phyloP scores from a whole-genome alignment of 306 rosid species.

The Echinosophora koreensis region DNA sequence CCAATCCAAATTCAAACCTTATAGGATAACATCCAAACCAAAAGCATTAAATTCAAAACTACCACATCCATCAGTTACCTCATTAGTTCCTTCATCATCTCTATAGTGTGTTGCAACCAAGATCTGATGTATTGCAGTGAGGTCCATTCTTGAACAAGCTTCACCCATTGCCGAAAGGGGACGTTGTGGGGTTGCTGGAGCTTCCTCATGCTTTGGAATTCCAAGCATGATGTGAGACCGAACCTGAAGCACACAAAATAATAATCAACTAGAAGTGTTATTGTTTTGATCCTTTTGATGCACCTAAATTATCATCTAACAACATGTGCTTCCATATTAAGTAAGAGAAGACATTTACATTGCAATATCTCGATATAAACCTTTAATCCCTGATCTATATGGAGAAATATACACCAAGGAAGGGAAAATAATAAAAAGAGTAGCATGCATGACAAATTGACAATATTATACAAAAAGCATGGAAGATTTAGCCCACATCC shows the following conservation, averaged over 20 bases:
- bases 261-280: conserved; percentile 30
- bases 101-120: conserved; percentile 85
- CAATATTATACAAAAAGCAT: conserved; percentile 24
- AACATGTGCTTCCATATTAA: conserved; percentile 27
- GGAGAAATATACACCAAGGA: conserved; percentile 2
- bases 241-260: conserved; percentile 62
- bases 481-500: conserved; percentile 29
- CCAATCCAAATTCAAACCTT: conserved; percentile 51
- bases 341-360: conserved; percentile 22
- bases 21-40: conserved; percentile 40
- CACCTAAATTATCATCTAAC: conserved; percentile 41
- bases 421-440: neutral
- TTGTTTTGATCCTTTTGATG: conserved; percentile 33
- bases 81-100: conserved; percentile 97
- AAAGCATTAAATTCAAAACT: conserved; percentile 31
- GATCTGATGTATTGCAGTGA: conserved; percentile 98
- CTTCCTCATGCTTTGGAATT: conserved; percentile 82
- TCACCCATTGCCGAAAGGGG: conserved; percentile 99
- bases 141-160: conserved; percentile 98
- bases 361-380: conserved; percentile 18
- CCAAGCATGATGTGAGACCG: conserved; percentile 90
- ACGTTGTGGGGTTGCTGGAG: conserved; percentile 88
- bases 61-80: conserved; percentile 61
- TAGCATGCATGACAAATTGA: conserved; percentile 30
- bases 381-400: conserved; percentile 1